These are phyloP conservation scores for Ocimum tenuiflorum DNA, from an alignment of 257 asterid genomes.

Conservation along the genomic window DNA sequence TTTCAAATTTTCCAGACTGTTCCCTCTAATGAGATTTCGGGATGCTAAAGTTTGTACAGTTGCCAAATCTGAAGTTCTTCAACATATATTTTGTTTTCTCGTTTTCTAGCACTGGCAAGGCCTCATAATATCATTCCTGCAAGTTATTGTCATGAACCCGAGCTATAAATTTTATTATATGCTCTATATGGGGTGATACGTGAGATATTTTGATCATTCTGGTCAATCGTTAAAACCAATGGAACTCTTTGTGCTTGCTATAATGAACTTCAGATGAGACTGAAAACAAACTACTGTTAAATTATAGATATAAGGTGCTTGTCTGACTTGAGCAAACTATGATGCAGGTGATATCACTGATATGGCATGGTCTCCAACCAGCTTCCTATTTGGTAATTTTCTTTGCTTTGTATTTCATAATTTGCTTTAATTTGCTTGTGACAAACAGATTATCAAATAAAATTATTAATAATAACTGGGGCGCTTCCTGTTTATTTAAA, in stretches of 20 bases:
- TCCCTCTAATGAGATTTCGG: too few species aligned
- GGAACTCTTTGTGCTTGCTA: too few species aligned
- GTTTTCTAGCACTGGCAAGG: not conserved
- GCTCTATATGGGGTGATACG: not conserved
- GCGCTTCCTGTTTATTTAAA: too few species aligned
- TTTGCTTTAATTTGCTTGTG: too few species aligned
- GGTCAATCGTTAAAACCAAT: too few species aligned
- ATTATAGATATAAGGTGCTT: constrained; percentile 4
- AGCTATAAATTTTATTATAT: not conserved
- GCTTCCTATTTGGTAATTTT: constrained; percentile 51
- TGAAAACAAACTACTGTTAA: not conserved
- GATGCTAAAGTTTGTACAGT: not conserved
- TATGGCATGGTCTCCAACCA: constrained; percentile 78
- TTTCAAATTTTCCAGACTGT: too few species aligned
- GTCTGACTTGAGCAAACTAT: constrained; percentile 11
- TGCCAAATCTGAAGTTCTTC: not conserved
- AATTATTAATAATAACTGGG: too few species aligned
- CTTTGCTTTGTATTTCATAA: too few species aligned
- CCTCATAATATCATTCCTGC: not conserved
- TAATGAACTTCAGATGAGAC: too few species aligned
- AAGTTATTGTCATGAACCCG: too few species aligned
- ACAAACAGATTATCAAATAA: too few species aligned
- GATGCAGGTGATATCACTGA: constrained; percentile 76
- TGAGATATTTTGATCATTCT: not conserved
- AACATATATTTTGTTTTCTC: too few species aligned